Percentiles rank a stretch among this genome's conserved stretches.
These are phyloP conservation scores for Pseudogymnoascus sp. DNA, from an alignment of 2,329 filamentous ascomycete genomes.

Conservation along the genomic window DNA sequence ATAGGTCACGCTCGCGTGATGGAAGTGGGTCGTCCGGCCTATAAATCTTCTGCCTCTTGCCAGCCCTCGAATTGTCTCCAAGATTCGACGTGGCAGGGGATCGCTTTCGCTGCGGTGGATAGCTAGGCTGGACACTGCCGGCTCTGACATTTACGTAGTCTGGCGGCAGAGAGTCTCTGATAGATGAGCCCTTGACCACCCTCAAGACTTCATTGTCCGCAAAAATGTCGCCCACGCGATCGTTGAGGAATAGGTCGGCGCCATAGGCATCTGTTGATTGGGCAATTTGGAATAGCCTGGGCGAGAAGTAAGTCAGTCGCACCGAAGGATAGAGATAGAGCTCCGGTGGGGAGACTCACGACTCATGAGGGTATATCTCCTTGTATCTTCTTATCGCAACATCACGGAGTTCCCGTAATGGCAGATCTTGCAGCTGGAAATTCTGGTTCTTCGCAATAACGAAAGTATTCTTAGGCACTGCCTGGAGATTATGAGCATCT, in stretches of 20 bases:
- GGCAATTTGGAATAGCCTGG: slow-evolving; percentile 8
- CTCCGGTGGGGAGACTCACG: neutral
- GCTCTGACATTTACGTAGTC: slow-evolving; percentile 2
- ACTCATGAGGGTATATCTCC: slow-evolving; percentile 11
- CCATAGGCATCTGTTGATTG: slow-evolving; percentile 10
- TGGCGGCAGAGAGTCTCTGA: slow-evolving; percentile 9
- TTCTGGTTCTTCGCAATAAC: slow-evolving; percentile 8
- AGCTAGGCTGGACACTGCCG: slow-evolving; percentile 1
- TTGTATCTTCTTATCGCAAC: slow-evolving; percentile 10
- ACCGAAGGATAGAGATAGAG: neutral
- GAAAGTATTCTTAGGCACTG: slow-evolving; percentile 5
- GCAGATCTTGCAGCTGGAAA: neutral
- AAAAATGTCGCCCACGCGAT: slow-evolving; percentile 11
- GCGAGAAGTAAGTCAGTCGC: neutral
- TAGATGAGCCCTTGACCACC: slow-evolving; percentile 9
- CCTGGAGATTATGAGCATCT: neutral
- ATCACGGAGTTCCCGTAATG: slow-evolving; percentile 8
- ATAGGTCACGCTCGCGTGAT: neutral
- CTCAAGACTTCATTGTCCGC: slow-evolving; percentile 11
- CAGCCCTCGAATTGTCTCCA: slow-evolving; percentile 1
- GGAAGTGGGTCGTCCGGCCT: slow-evolving; percentile 1
- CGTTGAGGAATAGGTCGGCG: slow-evolving; percentile 9
- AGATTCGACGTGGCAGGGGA: slow-evolving; percentile 6
- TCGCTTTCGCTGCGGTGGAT: slow-evolving; percentile 2
- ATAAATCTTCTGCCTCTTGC: slow-evolving; percentile 7